A percentile compares a stretch with the other conserved stretches of the same genome.
These are phyloP conservation scores for Vanrija humicola DNA, from an alignment of 1,284 basidiomycete genomes.

Conservation along the genomic window DNA sequence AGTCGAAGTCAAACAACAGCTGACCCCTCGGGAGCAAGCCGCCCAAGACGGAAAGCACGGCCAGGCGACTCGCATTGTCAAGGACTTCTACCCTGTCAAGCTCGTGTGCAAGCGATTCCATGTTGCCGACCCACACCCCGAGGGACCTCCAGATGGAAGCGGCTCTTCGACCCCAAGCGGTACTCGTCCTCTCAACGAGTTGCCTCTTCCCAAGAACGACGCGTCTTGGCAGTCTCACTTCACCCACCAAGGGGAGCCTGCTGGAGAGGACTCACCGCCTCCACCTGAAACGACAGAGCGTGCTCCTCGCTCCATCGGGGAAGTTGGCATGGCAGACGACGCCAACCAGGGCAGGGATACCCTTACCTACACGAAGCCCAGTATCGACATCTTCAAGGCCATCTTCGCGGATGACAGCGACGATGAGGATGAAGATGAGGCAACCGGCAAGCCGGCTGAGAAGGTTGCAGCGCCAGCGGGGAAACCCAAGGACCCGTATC, in stretches of 20 bases:
- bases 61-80: slow-evolving; percentile 68
- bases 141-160: slow-evolving; percentile 38
- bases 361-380: slow-evolving; percentile 77
- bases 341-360: slow-evolving; percentile 79
- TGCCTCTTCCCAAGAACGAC: slow-evolving; percentile 27
- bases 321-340: slow-evolving; percentile 85
- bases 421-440: slow-evolving; percentile 63
- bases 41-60: slow-evolving; percentile 85
- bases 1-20: slow-evolving; percentile 51
- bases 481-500: slow-evolving; percentile 17
- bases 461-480: slow-evolving; percentile 6
- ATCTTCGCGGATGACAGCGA: slow-evolving; percentile 89
- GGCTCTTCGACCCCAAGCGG: slow-evolving; percentile 10
- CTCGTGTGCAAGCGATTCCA: slow-evolving; percentile 93
- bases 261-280: slow-evolving; percentile 5
- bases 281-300: slow-evolving; percentile 12
- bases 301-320: slow-evolving; percentile 49
- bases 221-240: slow-evolving; percentile 41
- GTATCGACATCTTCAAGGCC: slow-evolving; percentile 91
- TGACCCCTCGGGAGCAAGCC: slow-evolving; percentile 72
- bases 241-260: slow-evolving; percentile 27
- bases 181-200: neutral
- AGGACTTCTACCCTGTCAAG: slow-evolving; percentile 70
- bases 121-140: slow-evolving; percentile 74
- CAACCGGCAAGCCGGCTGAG: slow-evolving; percentile 25